Percentiles rank a stretch among this genome's conserved stretches.
phyloP scores from a whole-genome alignment of 345 rosid genomes.

The Pistacia vera region DNA sequence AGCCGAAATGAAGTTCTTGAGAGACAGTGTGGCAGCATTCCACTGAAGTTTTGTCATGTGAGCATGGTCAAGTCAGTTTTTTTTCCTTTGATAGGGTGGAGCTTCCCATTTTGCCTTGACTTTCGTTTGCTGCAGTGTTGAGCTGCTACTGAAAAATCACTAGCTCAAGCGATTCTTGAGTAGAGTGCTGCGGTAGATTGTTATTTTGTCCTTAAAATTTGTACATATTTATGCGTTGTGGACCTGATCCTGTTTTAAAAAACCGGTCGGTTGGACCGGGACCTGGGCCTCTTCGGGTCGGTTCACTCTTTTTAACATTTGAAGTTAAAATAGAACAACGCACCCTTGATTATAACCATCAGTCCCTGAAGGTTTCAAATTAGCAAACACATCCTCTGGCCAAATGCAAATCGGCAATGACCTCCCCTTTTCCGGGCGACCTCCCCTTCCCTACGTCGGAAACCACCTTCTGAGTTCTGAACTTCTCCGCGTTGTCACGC shows the following conservation, averaged over 20 bases:
- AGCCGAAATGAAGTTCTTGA: constrained; percentile 56
- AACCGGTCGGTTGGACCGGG: too few relatives aligned
- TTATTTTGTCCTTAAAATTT: background rate
- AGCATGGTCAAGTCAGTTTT: constrained; percentile 69
- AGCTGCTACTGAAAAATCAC: background rate
- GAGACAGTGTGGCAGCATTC: constrained; percentile 40
- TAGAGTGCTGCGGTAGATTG: background rate
- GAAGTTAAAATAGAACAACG: too few relatives aligned
- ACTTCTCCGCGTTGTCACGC: too few relatives aligned
- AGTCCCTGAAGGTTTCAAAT: too few relatives aligned
- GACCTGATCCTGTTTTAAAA: background rate
- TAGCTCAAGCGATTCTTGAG: background rate
- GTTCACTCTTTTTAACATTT: too few relatives aligned
- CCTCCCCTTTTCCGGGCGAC: too few relatives aligned
- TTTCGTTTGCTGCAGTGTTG: background rate
- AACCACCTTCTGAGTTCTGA: too few relatives aligned
- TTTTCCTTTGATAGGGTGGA: constrained; percentile 49
- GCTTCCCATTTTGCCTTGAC: constrained; percentile 56
- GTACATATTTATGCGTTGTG: background rate
- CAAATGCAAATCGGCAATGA: too few relatives aligned
- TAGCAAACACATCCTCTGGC: too few relatives aligned
- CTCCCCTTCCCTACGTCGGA: too few relatives aligned
- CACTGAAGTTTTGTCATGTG: constrained; percentile 62
- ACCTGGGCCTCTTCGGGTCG: too few relatives aligned
- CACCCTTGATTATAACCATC: too few relatives aligned